phyloP scores from a whole-genome alignment of 768 basidiomycete species.

The Pleurotus cornucopiae region DNA sequence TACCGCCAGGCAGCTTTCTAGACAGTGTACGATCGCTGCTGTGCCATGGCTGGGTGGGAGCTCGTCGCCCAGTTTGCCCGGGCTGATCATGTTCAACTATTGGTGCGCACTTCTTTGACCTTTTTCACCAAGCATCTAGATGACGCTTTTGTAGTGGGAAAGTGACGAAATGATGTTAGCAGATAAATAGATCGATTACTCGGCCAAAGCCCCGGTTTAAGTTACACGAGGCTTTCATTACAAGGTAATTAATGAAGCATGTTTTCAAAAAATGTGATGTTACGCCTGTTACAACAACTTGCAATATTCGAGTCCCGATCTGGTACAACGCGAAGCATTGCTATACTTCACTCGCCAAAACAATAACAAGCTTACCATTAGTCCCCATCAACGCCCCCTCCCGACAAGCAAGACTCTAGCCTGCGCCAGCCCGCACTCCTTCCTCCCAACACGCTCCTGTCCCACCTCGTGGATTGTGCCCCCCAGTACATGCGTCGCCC shows the following conservation, averaged over 20 bases:
- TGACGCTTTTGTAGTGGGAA: constrained; percentile 5
- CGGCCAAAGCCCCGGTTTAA: constrained; percentile 8
- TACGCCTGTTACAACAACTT: not conserved
- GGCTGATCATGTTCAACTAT: too few species aligned
- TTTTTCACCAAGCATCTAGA: not conserved
- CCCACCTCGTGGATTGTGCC: constrained; percentile 26
- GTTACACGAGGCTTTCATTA: constrained; percentile 8
- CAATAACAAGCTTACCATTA: constrained; percentile 33
- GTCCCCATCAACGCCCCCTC: constrained; percentile 17
- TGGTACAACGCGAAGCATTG: constrained; percentile 10
- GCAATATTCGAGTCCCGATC: constrained; percentile 14
- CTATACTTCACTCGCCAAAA: constrained; percentile 13
- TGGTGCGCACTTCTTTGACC: not conserved
- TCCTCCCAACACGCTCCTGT: constrained; percentile 24
- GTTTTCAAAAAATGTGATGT: not conserved
- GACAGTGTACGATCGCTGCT: too few species aligned
- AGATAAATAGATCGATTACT: constrained; percentile 9
- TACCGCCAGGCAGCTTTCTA: too few species aligned
- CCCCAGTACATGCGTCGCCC: constrained; percentile 43
- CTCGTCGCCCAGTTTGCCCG: too few species aligned
- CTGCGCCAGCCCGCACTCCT: constrained; percentile 23
- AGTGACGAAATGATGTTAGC: constrained; percentile 3
- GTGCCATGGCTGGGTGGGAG: too few species aligned
- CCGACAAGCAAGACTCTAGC: constrained; percentile 14
- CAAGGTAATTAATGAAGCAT: constrained; percentile 7